Evolutionary conservation across 495 filamentous ascomycete genomes (phyloP), one percentile per base, ranked within the genome.

Genomic region (Aspergillus sclerotioniger): DNA sequence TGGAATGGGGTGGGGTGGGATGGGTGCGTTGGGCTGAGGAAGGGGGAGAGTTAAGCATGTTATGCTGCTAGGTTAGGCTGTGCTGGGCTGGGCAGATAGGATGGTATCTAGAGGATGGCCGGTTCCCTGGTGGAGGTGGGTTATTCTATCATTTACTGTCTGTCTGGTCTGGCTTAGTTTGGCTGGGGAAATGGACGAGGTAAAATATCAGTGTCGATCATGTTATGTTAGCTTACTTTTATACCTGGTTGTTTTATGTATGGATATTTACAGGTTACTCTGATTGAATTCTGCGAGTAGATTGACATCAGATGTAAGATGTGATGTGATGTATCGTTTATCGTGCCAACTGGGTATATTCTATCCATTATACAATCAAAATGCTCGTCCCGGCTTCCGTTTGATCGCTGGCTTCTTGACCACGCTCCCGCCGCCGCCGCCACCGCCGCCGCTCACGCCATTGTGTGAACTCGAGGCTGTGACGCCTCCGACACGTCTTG

Each of bases 371-470:
- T 35, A 13, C 8, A 41, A 31, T 55, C 60, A 83, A 51, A 86
- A 82, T 12, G 80, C 80, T 28, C 83, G 74, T 3, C 83, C 82
- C 44, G 79, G 75, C 56, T 78, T 75, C 62, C 84, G 83, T 15
- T 77, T 74, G 0, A 84, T 70, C 0, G 63, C 64, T 31, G 87
- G 86, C 67, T 84, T 88, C 67, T 84, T 87, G 13, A 90, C 87
- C 35, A 77, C 76, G 56, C 73, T 77, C 6, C 72, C 57, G 12
- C 59, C 69, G 15, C 66, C 65, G n/a, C 63, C 60, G 17, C 68
- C 60, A 59, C 55, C 55, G 15, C 56, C 48, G 43, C 33, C 17
- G 17, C 54, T 28, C 10, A 64, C 25, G 71, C 80, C 74, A 62
- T 82, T 85, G 62, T 84, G 83, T 13, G 71, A 62, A 3, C 71